Conservation (phyloP, 1,284 basidiomycete genomes). For the Cystobasidiaceae sp. region DNA sequence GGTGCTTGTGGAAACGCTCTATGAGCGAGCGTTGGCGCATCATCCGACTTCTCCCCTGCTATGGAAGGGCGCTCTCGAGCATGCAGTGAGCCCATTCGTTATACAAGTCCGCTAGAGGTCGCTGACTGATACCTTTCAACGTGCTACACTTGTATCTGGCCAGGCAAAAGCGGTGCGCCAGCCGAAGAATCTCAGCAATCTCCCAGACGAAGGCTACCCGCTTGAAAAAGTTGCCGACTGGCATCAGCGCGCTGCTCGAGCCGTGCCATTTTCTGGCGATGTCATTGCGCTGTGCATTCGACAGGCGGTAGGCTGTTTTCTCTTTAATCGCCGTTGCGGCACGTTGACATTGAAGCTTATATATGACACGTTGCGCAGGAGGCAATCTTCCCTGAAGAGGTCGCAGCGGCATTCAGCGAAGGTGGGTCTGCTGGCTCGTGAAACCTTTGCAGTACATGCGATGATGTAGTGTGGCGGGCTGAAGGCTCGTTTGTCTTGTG, state of each 20-base stretch:
- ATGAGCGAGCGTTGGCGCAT: conserved; percentile 63
- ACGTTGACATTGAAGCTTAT: not conserved
- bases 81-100: too few species aligned
- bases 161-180: not conserved
- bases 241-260: not conserved
- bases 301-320: too few species aligned
- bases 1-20: conserved; percentile 58
- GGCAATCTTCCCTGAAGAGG: not conserved
- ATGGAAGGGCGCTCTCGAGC: too few species aligned
- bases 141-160: conserved; percentile 29
- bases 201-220: too few species aligned
- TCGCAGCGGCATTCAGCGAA: not conserved
- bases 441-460: too few species aligned
- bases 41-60: too few species aligned
- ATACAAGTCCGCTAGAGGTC: not conserved
- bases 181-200: too few species aligned
- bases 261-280: not conserved
- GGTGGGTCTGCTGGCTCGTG: not conserved
- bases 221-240: not conserved
- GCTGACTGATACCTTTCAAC: conserved; percentile 33
- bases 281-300: not conserved
- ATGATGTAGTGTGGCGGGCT: too few species aligned
- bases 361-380: not conserved
- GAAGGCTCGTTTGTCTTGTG: too few species aligned
- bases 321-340: too few species aligned